Base-by-base conservation (phyloP, 2,329 filamentous ascomycete genomes). In the Cladosporium austrohemisphaericum region DNA sequence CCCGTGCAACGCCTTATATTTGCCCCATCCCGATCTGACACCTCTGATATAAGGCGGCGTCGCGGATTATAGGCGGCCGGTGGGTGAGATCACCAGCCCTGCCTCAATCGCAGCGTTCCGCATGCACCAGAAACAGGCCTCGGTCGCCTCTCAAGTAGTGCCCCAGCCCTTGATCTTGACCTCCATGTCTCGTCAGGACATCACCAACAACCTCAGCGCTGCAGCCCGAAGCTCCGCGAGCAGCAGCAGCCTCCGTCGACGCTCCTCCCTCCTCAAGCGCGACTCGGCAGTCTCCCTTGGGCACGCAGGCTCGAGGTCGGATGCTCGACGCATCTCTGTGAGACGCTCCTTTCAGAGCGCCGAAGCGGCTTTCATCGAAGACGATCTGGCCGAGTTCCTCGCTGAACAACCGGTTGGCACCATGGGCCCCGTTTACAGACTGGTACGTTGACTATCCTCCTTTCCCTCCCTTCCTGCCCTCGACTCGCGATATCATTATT, bases 91-190 rank as follows among this genome's bases (percentile, higher is more conserved):
- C 44, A 38, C 44, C 19, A 20, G 25, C 35, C 23, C 23, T 31
- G 44, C 44, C 23, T 29, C 44, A 37, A 19, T 31, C 11, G 31
- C 25, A n/a, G n/a, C 23, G 44, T 28, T 36, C 44, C 26, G 33
- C 33, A 47, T 47, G 44, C 44, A 38, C 33, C 44, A 37, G 26
- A 47, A 38, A 41, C 54, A 52, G 28, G 52, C 52, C 38, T 56
- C 56, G 36, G 55, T 60, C 23, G 52, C 49, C 33, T 52, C 47
- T 50, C 56, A 58, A 49, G 52, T 57, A 41, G 52, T 50, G 49
- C 53, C 53, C 19, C 52, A 56, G 43, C 57, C 56, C 29, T 51
- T 60, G 48, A 56, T 58, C 18, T 43, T 60, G 32, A 43, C 37
- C 29, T 51, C 50, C 25, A 44, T 36, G 20, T 51, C 55, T 37